Base-by-base conservation (phyloP, 768 basidiomycete species). In the Clitopilus hobsonii region DNA sequence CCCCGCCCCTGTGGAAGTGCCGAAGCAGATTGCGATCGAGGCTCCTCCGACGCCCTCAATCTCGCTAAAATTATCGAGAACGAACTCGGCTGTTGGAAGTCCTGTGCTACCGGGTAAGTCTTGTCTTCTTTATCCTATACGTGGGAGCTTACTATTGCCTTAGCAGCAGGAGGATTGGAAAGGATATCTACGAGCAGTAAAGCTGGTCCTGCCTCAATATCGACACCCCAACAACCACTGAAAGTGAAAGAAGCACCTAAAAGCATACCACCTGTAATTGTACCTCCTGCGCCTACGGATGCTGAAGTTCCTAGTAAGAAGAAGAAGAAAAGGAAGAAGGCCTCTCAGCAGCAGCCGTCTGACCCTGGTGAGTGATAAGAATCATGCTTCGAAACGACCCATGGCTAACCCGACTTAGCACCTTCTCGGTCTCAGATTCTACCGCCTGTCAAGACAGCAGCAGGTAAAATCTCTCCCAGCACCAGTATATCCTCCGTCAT, bases 401-500 rank as follows among this genome's bases (percentile, higher is more conserved):
- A 20, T 45, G 11, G 22, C 22, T 45, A 18, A 7, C 16, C 30
- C 16, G 30, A 7, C 7, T 32, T 20, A 3, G 22, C 41, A 18
- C 18, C 41, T 45, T 18, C 22, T 20, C 41, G 22, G 10, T 10
- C 41, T 18, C n/a, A 2, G 3, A 18, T 23, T 8, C 41, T 18
- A 45, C 41, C 41, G 18, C 56, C 60, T 25, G 54, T 56, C 24
- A 36, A 28, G 52, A 38, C 55, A 24, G 29, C 47, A 51, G 3
- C 54, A 24, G n/a, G 55, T 49, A 30, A 53, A 10, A 58, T 51
- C 32, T 59, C 64, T 29, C 55, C 61, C 1, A 49, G 22, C 11
- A 18, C 41, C n/a, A 45, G 18, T 18, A 45, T 45, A 22, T 18
- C 54, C 45, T 54, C 61, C 45, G 23, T 60, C 50, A 29, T 53